phyloP scores from a whole-genome alignment of 371 early-diverging fungal species.

The Mortierella polycephala region DNA sequence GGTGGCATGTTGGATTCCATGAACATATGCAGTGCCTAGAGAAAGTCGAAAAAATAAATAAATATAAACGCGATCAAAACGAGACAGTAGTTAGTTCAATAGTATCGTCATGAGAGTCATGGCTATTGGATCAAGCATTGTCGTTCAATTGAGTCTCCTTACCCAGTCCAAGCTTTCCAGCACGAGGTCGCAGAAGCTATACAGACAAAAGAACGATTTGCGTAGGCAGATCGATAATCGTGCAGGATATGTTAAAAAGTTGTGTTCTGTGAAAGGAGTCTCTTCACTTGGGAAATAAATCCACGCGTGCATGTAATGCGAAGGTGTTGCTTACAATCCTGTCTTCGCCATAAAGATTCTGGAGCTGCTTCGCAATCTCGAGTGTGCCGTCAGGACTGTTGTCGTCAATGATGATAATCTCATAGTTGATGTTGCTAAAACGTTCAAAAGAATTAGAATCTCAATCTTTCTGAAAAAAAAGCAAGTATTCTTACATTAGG shows the following conservation, averaged over 20 bases:
- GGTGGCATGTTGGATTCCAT: slow-evolving; percentile 94
- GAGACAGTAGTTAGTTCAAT: neutral
- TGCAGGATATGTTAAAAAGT: neutral
- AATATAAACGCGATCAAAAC: neutral
- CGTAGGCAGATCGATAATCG: neutral
- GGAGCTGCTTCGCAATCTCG: slow-evolving; percentile 91
- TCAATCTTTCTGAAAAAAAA: slow-evolving; percentile 6
- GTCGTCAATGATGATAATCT: slow-evolving; percentile 99
- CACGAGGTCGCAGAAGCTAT: slow-evolving; percentile 87
- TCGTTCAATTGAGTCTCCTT: slow-evolving; percentile 19
- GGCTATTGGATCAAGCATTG: neutral
- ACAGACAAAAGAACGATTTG: neutral
- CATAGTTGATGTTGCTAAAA: slow-evolving; percentile 80
- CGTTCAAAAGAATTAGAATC: slow-evolving; percentile 9
- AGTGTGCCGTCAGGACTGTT: slow-evolving; percentile 98
- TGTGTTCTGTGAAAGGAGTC: neutral
- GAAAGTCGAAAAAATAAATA: no score
- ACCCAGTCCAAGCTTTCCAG: slow-evolving; percentile 96
- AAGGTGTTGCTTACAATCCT: slow-evolving; percentile 74
- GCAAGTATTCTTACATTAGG: neutral
- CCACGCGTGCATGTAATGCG: neutral
- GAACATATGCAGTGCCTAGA: slow-evolving; percentile 94
- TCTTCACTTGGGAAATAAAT: neutral
- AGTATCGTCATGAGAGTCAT: neutral
- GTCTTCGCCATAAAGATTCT: slow-evolving; percentile 87